Evolutionary conservation across 1,284 basidiomycete genomes (phyloP).

Genomic region (Sanguinoderma infundibulare): DNA sequence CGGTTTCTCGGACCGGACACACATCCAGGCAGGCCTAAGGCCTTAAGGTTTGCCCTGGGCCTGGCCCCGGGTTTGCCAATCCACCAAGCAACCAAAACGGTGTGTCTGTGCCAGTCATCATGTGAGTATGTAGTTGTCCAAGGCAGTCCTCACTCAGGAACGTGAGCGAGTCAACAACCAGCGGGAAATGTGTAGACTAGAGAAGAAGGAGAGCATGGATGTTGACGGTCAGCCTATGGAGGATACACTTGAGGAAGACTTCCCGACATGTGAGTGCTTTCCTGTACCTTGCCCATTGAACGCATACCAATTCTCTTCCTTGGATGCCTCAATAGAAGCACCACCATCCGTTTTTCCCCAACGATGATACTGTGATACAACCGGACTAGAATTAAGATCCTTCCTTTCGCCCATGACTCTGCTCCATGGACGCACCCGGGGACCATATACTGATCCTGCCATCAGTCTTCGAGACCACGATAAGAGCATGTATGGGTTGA

Average conservation of each 20-base stretch:
- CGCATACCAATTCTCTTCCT: background rate
- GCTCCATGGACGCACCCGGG: too few relatives aligned
- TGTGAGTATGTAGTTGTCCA: conserved; percentile 31
- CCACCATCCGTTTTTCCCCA: conserved; percentile 83
- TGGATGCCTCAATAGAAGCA: conserved; percentile 85
- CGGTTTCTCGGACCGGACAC: too few relatives aligned
- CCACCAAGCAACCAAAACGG: too few relatives aligned
- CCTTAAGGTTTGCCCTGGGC: too few relatives aligned
- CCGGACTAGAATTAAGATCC: conserved; percentile 72
- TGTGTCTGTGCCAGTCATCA: too few relatives aligned
- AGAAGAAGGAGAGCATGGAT: conserved; percentile 50
- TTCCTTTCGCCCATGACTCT: background rate
- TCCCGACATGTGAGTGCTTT: background rate
- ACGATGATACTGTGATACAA: conserved; percentile 86
- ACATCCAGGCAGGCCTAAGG: too few relatives aligned
- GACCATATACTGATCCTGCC: conserved; percentile 84
- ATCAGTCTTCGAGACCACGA: conserved; percentile 87
- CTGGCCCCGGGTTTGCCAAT: too few relatives aligned
- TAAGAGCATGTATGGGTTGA: conserved; percentile 84
- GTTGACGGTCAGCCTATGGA: conserved; percentile 45
- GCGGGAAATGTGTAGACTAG: conserved; percentile 57
- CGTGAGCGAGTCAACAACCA: conserved; percentile 72
- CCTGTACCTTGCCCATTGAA: background rate
- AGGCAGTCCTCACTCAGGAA: conserved; percentile 75
- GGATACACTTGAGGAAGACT: conserved; percentile 39